phyloP scores from a whole-genome alignment of 768 basidiomycete genomes.

The Polyporus arcularius region DNA sequence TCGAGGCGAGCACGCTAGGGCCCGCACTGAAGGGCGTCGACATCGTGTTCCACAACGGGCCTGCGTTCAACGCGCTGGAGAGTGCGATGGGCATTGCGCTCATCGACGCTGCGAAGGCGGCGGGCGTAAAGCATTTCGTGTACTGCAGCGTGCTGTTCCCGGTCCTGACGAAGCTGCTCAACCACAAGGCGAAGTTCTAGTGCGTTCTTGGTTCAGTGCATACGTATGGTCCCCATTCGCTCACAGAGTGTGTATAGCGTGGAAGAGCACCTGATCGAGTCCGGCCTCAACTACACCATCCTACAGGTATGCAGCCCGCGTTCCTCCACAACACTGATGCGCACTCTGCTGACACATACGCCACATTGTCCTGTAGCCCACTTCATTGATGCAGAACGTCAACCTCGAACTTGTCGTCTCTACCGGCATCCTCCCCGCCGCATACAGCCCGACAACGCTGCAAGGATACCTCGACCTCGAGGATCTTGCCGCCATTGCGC shows the following conservation, averaged over 20 bases:
- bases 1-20: slow-evolving; percentile 25
- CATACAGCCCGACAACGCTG: slow-evolving; percentile 27
- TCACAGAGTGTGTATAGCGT: slow-evolving; percentile 21
- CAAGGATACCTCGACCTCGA: slow-evolving; percentile 38
- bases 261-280: slow-evolving; percentile 40
- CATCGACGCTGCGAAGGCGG: slow-evolving; percentile 33
- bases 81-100: slow-evolving; percentile 33
- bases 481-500: slow-evolving; percentile 32
- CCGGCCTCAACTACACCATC: slow-evolving; percentile 39
- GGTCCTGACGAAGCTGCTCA: slow-evolving; percentile 29
- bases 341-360: too few species aligned
- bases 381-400: slow-evolving; percentile 38
- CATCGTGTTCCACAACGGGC: slow-evolving; percentile 32
- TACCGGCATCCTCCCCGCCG: slow-evolving; percentile 19
- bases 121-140: slow-evolving; percentile 36
- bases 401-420: slow-evolving; percentile 15
- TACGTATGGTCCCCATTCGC: neutral
- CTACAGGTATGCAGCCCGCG: slow-evolving; percentile 24
- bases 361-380: slow-evolving; percentile 25
- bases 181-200: slow-evolving; percentile 30
- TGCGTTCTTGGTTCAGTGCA: slow-evolving; percentile 5
- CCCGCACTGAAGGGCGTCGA: slow-evolving; percentile 27
- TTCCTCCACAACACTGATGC: too few species aligned
- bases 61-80: slow-evolving; percentile 30
- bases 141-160: slow-evolving; percentile 36